Evolutionary conservation across 306 rosid genomes (phyloP).

Genomic region (Medicago lupulina): DNA sequence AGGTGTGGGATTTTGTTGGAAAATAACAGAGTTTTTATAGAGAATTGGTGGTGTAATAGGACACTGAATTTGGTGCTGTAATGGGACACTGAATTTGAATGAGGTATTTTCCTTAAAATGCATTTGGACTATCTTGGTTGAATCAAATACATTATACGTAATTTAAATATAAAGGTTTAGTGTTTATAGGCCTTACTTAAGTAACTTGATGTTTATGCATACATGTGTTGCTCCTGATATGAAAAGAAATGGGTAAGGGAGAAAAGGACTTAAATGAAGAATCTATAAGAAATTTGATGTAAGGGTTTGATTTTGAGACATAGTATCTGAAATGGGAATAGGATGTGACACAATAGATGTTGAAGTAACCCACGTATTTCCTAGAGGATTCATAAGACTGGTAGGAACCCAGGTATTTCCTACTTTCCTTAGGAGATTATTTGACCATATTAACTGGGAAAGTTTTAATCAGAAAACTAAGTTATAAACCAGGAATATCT

Average conservation of each 20-base stretch:
- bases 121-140: constrained; percentile 72
- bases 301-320: constrained; percentile 54
- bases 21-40: constrained; percentile 43
- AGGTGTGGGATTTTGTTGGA: constrained; percentile 46
- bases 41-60: constrained; percentile 48
- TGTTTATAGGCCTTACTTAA: constrained; percentile 46
- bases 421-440: neutral
- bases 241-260: constrained; percentile 29
- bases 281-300: constrained; percentile 49
- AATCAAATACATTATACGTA: constrained; percentile 26
- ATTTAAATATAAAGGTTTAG: neutral
- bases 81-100: constrained; percentile 8
- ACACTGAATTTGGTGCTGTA: constrained; percentile 32
- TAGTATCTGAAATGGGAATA: constrained; percentile 46
- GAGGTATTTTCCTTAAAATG: constrained; percentile 64
- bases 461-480: constrained; percentile 3
- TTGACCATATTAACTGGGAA: constrained; percentile 18
- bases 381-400: neutral
- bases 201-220: constrained; percentile 45
- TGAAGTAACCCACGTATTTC: constrained; percentile 52
- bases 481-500: constrained; percentile 1
- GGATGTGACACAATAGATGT: constrained; percentile 67
- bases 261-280: constrained; percentile 38
- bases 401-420: neutral
- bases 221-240: constrained; percentile 36